These are phyloP conservation scores for Spiraea crenata DNA, from an alignment of 331 rosid genomes.

Conservation along the genomic window DNA sequence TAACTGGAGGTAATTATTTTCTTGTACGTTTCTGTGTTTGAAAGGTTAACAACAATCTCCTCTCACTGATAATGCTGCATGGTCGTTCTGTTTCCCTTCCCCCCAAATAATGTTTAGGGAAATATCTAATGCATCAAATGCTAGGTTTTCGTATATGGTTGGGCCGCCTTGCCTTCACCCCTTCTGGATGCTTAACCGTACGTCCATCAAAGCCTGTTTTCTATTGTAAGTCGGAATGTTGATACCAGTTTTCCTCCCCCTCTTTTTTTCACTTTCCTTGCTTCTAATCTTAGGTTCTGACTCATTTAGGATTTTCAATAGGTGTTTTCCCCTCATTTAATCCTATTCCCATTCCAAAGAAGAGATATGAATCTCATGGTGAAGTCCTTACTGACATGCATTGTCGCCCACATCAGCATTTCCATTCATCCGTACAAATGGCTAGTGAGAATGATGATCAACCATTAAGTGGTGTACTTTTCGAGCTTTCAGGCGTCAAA, in stretches of 20 bases:
- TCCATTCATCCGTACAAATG: constrained; percentile 16
- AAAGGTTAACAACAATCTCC: no score
- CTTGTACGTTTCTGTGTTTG: background rate
- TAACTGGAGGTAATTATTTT: constrained; percentile 19
- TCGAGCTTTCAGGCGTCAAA: constrained; percentile 16
- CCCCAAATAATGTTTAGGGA: background rate
- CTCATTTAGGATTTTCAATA: constrained; percentile 10
- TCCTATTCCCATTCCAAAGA: constrained; percentile 25
- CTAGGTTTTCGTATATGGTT: constrained; percentile 27
- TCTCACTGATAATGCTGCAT: background rate
- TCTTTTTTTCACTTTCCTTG: background rate
- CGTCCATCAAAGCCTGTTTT: constrained; percentile 29
- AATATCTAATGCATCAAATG: constrained; percentile 12
- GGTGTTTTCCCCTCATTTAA: constrained; percentile 38
- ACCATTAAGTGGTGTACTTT: constrained; percentile 7
- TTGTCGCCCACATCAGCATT: background rate
- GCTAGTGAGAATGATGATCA: background rate
- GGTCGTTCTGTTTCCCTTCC: constrained; percentile 2
- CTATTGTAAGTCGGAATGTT: constrained; percentile 34
- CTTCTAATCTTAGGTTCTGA: constrained; percentile 6
- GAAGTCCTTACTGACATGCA: background rate
- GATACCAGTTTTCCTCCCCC: background rate
- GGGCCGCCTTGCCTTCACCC: constrained; percentile 49
- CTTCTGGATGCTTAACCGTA: constrained; percentile 31
- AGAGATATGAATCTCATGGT: background rate